Evolutionary conservation across 1,284 basidiomycete genomes (phyloP).

Genomic region (Cutaneotrichosporon cyanovorans): DNA sequence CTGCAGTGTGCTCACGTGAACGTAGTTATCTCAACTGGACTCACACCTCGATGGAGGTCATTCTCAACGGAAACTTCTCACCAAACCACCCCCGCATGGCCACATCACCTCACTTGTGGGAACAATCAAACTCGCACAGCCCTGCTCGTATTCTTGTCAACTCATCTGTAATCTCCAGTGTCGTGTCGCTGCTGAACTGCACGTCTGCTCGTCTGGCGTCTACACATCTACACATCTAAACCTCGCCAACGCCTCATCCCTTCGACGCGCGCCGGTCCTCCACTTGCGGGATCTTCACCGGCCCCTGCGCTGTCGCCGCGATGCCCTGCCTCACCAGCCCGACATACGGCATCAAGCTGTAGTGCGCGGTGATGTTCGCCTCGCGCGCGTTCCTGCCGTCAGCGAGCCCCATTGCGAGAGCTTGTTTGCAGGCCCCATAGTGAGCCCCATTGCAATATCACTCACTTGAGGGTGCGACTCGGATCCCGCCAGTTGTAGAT

Average conservation of each 20-base stretch:
- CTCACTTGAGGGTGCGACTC: constrained; percentile 42
- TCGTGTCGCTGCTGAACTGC: no score
- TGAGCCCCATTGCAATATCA: constrained; percentile 1
- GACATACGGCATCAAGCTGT: constrained; percentile 47
- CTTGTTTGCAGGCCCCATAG: no score
- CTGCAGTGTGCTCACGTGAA: no score
- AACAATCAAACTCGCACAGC: no score
- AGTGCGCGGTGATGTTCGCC: constrained; percentile 44
- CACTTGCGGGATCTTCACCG: constrained; percentile 15
- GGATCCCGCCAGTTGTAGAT: constrained; percentile 42
- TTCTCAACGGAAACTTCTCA: no score
- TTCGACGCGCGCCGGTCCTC: neutral
- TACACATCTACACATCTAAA: neutral
- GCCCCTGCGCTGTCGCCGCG: constrained; percentile 36
- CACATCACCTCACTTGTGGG: no score
- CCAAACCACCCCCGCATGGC: no score
- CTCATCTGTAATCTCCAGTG: no score
- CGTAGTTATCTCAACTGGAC: no score
- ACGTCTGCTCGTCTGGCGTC: no score
- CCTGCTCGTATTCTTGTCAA: no score
- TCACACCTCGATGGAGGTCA: no score
- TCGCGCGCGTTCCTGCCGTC: constrained; percentile 29
- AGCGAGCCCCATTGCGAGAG: neutral
- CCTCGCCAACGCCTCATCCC: neutral
- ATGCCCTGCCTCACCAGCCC: constrained; percentile 42